Evolutionary conservation across 2,329 filamentous ascomycete genomes (phyloP).

Genomic region (Diaporthe eres): DNA sequence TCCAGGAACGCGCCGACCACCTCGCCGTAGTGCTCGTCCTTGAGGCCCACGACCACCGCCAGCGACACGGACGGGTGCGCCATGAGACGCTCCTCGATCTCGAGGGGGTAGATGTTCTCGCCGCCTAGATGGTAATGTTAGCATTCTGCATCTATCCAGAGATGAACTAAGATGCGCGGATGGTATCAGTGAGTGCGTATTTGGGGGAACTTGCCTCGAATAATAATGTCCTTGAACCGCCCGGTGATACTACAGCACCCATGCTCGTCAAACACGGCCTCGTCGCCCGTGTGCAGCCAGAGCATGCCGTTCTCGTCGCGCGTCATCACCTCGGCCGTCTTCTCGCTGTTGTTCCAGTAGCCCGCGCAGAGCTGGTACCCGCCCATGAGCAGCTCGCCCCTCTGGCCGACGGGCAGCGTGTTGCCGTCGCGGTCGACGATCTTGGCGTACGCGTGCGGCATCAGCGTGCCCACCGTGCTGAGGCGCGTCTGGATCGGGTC

Average conservation of each 20-base stretch:
- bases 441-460: constrained; percentile 84
- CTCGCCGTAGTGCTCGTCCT: constrained; percentile 80
- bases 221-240: constrained; percentile 85
- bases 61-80: constrained; percentile 72
- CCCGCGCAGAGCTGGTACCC: constrained; percentile 82
- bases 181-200: not conserved
- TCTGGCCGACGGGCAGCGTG: constrained; percentile 75
- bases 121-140: constrained; percentile 71
- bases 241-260: constrained; percentile 83
- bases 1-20: constrained; percentile 77
- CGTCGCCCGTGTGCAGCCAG: constrained; percentile 79
- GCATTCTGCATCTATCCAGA: no score
- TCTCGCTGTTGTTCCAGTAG: constrained; percentile 79
- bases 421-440: constrained; percentile 78
- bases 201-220: constrained; percentile 65
- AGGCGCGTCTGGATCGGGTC: constrained; percentile 77
- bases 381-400: constrained; percentile 82
- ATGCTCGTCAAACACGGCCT: constrained; percentile 76
- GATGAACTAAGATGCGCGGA: constrained; percentile 25
- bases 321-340: constrained; percentile 75
- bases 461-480: constrained; percentile 80
- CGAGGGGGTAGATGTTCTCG: constrained; percentile 81
- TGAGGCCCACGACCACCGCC: constrained; percentile 79
- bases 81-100: constrained; percentile 81
- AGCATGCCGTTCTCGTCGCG: constrained; percentile 66